Evolutionary conservation across 768 basidiomycete species (phyloP), one percentile per base, ranked within the genome.

Genomic region (Crepidotus variabilis): DNA sequence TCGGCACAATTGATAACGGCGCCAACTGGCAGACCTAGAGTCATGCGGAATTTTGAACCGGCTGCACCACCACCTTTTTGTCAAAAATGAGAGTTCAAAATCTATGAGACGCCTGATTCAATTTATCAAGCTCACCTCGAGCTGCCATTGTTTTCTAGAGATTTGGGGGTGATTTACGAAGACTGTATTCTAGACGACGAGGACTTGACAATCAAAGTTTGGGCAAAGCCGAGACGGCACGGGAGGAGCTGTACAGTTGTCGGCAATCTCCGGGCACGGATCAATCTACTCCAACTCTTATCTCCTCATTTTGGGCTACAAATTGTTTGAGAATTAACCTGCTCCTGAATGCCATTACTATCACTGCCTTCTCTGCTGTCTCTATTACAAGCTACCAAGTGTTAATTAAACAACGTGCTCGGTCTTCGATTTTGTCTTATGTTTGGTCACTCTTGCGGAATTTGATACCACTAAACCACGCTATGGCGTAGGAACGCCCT

Each of bases 1-100:
- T 99, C 97, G 51, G 94, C 94, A 75, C 97, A 97, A 75, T 96
- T 96, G 70, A 97, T 79, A 61, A 97, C 94, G 64, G 94, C 94
- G 63, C 92, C 93, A 61, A 91, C 90, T 59, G 92, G 94, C 52
- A 95, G 88, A 91, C 90, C 92, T 61, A 92, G 85, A 49, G 90
- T 95, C 81, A 98, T 80, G 66, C 94, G 87, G 85, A 88, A 98
- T 78, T 98, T 99, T 78, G 91, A 94, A 71, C 96, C 96, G 67
- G 93, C 83, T 61, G 88, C 83, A 70, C 83, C 85, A 66, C 75
- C 79, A 71, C 71, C 77, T 80, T 57, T 43, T 7, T 3, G 28
- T 28, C 28, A 28, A 46, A 53, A 9, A 53, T 16, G 11, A 14
- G 39, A 20, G 39, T 14, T 3, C 39, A 11, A 16, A 43, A 5